phyloP scores from a whole-genome alignment of 495 filamentous ascomycete species.

The Aspergillus wentii region DNA sequence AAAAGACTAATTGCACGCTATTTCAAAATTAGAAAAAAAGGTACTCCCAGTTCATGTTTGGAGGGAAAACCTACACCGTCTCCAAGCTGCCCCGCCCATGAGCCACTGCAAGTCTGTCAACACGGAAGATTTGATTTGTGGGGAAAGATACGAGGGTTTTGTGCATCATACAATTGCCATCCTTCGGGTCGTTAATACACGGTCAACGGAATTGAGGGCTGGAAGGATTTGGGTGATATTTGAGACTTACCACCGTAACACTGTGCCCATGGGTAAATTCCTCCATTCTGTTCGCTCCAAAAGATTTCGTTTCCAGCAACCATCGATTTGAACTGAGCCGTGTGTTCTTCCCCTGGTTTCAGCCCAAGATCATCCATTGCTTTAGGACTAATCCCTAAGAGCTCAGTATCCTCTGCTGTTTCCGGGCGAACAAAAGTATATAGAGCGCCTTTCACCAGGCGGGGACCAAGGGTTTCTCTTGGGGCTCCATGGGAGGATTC shows the following conservation, averaged over 20 bases:
- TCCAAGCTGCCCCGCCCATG: conserved; percentile 94
- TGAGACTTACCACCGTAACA: conserved; percentile 75
- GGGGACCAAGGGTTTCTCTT: conserved; percentile 69
- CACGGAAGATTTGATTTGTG: conserved; percentile 14
- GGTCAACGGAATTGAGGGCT: neutral
- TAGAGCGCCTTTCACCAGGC: conserved; percentile 77
- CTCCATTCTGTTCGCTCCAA: conserved; percentile 53
- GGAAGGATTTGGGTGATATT: neutral
- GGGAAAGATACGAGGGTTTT: neutral
- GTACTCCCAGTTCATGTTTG: neutral
- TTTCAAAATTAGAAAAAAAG: neutral
- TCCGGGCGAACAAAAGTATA: conserved; percentile 91
- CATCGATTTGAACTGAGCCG: conserved; percentile 67
- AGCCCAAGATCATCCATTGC: conserved; percentile 80
- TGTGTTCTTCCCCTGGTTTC: conserved; percentile 56
- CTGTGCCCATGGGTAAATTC: conserved; percentile 94
- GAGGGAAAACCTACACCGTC: conserved; percentile 55
- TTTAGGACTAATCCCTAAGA: conserved; percentile 70
- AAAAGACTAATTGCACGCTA: conserved; percentile 86
- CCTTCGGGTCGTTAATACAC: conserved; percentile 28
- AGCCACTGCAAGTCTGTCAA: conserved; percentile 51
- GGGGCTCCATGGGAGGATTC: conserved; percentile 73
- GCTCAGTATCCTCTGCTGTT: conserved; percentile 59
- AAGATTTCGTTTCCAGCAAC: conserved; percentile 77
- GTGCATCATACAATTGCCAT: conserved; percentile 49